phyloP scores from a whole-genome alignment of 192 early-diverging fungal species.

The Rhizophagus sp. region DNA sequence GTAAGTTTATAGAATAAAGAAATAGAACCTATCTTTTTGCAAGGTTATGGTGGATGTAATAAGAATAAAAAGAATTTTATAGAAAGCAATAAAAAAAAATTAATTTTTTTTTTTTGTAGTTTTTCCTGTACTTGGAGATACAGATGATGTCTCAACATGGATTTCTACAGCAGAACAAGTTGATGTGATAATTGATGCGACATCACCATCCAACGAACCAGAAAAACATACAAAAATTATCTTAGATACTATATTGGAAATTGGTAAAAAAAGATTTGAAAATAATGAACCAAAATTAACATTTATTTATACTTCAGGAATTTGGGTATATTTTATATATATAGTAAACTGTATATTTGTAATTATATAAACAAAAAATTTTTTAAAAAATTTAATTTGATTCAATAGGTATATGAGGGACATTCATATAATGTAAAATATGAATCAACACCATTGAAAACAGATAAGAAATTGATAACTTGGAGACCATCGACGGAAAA shows the following conservation, averaged over 20 bases:
- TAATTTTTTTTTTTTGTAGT: conserved; percentile 9
- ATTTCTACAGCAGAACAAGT: conserved; percentile 24
- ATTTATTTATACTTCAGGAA: conserved; percentile 40
- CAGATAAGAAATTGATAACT: conserved; percentile 5
- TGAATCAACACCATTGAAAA: conserved; percentile 1
- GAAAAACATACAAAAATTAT: conserved; percentile 26
- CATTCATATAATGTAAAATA: background rate
- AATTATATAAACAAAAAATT: too few relatives aligned
- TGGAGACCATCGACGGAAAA: conserved; percentile 40
- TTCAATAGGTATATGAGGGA: background rate
- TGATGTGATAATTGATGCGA: conserved; percentile 37
- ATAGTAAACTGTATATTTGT: background rate
- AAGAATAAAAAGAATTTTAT: background rate
- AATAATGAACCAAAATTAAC: conserved; percentile 25
- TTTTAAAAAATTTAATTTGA: background rate
- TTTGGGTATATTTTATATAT: conserved; percentile 33
- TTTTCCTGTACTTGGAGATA: conserved; percentile 26
- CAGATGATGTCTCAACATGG: conserved; percentile 21
- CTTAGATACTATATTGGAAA: conserved; percentile 23
- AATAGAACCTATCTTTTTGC: too few relatives aligned
- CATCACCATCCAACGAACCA: conserved; percentile 11
- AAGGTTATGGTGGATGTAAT: too few relatives aligned
- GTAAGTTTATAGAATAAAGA: background rate
- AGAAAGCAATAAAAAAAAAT: too few relatives aligned
- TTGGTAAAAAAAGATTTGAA: conserved; percentile 34